These are phyloP conservation scores for Camellia japonica DNA, from an alignment of 148 eudicot genomes.

Conservation along the genomic window DNA sequence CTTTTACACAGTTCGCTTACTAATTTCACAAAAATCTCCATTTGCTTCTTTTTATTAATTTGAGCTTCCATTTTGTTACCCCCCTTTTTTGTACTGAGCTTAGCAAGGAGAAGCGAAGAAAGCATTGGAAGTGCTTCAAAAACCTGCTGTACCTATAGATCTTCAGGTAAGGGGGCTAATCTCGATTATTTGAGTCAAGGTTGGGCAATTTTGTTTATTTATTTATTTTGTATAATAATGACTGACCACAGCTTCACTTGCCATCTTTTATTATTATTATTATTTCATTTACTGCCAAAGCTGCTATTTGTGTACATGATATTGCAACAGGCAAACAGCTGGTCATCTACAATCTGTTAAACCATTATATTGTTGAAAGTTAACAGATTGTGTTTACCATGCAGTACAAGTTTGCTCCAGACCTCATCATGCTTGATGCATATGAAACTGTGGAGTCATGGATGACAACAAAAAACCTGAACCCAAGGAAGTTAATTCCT, in stretches of 20 bases:
- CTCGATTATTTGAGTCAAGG: not conserved
- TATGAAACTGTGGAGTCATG: constrained; percentile 98
- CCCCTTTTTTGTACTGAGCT: constrained; percentile 7
- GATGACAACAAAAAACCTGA: constrained; percentile 83
- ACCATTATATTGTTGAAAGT: not conserved
- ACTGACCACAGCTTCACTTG: not conserved
- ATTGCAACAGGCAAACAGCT: not conserved
- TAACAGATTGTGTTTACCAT: constrained; percentile 18
- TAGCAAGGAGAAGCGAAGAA: constrained; percentile 99
- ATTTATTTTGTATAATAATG: not conserved
- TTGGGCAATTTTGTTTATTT: constrained; percentile 4
- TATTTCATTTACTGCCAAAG: not conserved
- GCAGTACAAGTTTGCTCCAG: constrained; percentile 99
- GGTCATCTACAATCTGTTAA: not conserved
- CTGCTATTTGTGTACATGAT: not conserved
- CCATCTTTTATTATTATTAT: not conserved
- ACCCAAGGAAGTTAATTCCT: constrained; percentile 92
- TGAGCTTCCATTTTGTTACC: not conserved
- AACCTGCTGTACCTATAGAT: constrained; percentile 69
- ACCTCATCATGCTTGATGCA: constrained; percentile 98
- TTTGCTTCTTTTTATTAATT: not conserved
- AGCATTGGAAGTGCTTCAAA: constrained; percentile 88
- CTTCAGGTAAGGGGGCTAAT: constrained; percentile 62
- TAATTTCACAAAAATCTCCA: not conserved
- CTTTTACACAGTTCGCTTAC: not conserved